A percentile compares a stretch with the other conserved stretches of the same genome.
These are phyloP conservation scores for Coriaria nepalensis DNA, from an alignment of 306 rosid genomes.

Conservation along the genomic window DNA sequence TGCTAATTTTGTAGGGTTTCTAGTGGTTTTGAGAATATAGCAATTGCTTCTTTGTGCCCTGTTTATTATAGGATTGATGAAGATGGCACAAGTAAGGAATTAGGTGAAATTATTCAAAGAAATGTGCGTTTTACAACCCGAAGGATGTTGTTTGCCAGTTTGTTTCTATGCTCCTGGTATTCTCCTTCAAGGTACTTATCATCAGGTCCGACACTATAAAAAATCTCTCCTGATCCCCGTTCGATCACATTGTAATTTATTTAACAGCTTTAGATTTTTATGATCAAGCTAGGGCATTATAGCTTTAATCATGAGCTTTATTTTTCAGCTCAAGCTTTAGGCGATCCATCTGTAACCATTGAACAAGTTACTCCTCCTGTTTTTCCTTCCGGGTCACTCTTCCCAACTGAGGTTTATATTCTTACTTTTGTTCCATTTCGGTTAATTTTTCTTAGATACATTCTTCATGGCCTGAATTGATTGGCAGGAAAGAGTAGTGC, in stretches of 20 bases:
- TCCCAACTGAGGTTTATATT: constrained; percentile 65
- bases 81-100: constrained; percentile 30
- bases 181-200: constrained; percentile 79
- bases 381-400: constrained; percentile 57
- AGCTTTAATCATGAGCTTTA: constrained; percentile 19
- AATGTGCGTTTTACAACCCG: constrained; percentile 34
- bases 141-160: constrained; percentile 52
- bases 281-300: not conserved
- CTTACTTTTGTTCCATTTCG: not conserved
- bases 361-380: constrained; percentile 72
- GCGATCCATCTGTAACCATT: constrained; percentile 71
- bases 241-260: not conserved
- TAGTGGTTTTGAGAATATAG: not conserved
- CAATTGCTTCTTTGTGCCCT: constrained; percentile 5
- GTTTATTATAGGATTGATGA: constrained; percentile 21
- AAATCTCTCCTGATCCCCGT: constrained; percentile 13
- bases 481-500: constrained; percentile 72
- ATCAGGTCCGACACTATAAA: constrained; percentile 65
- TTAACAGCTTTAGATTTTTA: not conserved
- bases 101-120: constrained; percentile 20
- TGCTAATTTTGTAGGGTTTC: not conserved
- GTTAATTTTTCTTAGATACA: not conserved
- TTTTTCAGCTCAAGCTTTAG: constrained; percentile 70
- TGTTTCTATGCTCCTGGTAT: constrained; percentile 40
- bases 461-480: constrained; percentile 6